Conservation (phyloP, 106 monocot genomes). For the Phalaenopsis aphrodite region DNA sequence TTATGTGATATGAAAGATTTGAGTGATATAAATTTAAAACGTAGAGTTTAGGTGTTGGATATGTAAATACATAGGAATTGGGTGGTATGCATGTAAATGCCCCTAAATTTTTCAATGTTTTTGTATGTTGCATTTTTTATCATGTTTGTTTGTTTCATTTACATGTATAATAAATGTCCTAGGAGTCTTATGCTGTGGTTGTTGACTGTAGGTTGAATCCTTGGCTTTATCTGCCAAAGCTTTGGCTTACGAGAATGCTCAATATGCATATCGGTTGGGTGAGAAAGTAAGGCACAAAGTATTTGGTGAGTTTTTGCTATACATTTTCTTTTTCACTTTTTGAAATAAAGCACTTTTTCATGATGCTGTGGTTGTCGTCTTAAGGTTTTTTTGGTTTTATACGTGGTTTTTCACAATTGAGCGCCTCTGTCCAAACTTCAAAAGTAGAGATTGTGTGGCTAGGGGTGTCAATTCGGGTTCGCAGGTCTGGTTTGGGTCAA, state of each 20-base stretch:
- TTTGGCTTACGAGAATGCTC: conserved; percentile 64
- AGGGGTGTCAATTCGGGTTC: no score
- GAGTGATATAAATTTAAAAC: no score
- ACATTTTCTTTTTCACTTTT: not conserved
- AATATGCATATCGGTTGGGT: conserved; percentile 89
- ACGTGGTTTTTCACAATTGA: no score
- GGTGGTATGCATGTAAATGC: no score
- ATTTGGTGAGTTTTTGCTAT: conserved; percentile 44
- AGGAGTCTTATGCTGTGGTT: not conserved
- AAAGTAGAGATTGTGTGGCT: no score
- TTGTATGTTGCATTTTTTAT: not conserved
- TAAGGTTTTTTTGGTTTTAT: not conserved
- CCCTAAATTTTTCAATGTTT: no score
- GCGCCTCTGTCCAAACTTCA: no score
- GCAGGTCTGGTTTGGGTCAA: no score
- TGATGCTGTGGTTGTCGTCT: not conserved
- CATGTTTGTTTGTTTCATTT: not conserved
- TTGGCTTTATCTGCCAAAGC: conserved; percentile 88
- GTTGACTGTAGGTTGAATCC: conserved; percentile 56
- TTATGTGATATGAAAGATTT: no score
- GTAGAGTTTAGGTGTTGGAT: no score
- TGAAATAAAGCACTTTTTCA: not conserved
- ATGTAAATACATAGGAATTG: no score
- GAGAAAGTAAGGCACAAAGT: conserved; percentile 78
- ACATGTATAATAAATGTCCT: not conserved